Conservation (phyloP, 768 basidiomycete genomes). For the Auriscalpium orientale region DNA sequence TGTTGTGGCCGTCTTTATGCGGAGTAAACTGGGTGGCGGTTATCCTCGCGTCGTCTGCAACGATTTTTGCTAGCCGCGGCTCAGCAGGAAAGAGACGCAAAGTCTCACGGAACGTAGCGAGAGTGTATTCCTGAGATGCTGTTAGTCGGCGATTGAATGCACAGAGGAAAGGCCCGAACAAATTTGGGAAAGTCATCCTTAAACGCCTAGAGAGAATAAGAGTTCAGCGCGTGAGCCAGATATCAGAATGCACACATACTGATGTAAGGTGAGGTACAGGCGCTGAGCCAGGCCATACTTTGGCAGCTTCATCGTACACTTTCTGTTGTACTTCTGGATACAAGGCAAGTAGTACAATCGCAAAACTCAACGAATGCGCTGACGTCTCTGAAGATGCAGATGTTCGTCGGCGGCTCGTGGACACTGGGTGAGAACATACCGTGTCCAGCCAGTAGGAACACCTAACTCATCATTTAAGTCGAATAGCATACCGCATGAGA, state of each 20-base stretch:
- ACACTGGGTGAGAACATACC: not conserved
- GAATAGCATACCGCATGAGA: not conserved
- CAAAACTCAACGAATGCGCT: conserved; percentile 37
- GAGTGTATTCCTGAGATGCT: conserved; percentile 31
- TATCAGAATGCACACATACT: not conserved
- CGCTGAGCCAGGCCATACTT: conserved; percentile 30
- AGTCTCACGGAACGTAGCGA: conserved; percentile 38
- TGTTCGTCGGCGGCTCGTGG: too few species aligned
- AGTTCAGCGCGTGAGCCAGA: not conserved
- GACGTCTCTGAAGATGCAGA: conserved; percentile 34
- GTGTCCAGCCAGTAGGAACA: not conserved
- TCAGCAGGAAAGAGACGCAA: conserved; percentile 36
- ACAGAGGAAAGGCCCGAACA: not conserved
- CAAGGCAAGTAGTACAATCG: conserved; percentile 37
- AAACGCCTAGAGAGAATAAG: not conserved
- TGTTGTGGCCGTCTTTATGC: not conserved
- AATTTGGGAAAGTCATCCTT: not conserved
- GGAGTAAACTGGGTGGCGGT: conserved; percentile 27
- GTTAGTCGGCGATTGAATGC: not conserved
- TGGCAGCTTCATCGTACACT: conserved; percentile 33
- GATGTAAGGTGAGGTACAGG: conserved; percentile 23
- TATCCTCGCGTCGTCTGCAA: conserved; percentile 27
- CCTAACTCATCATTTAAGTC: not conserved
- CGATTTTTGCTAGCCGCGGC: conserved; percentile 29
- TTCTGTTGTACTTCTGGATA: conserved; percentile 42